Evolutionary conservation across 768 basidiomycete genomes (phyloP), one percentile per base, ranked within the genome.

Genomic region (Pleurotus eryngii): DNA sequence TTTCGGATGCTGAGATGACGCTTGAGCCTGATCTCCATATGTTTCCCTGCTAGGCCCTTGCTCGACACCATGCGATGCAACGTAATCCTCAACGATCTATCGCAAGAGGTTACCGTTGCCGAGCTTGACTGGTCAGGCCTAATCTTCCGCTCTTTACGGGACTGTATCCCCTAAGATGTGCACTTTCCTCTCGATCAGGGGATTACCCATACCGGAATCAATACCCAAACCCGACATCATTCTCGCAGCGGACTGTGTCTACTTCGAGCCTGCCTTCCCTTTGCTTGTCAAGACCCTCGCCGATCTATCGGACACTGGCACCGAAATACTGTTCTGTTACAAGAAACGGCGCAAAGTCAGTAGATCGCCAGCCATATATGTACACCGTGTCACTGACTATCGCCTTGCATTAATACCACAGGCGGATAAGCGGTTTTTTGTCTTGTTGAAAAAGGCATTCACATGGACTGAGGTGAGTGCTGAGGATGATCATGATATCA

Each of bases 231-330:
- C 86, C 5, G 84, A 91, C 65, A 53, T 96, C 22, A 80, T 98
- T 57, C 81, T 98, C 4, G 92, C 91, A 1, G 95, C 95, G 0
- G 95, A 98, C 66, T 98, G 95, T 63, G 94, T 98, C 7, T 98
- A 98, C 74, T 94, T 92, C 61, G 95, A 97, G 71, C 92, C 93
- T 11, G 86, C 92, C 0, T 98, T 97, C 65, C 89, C 93, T 6
- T 80, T 95, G 11, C 82, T 98, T 1, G 89, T 95, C 2, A 71
- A 86, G 61, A 95, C 94, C 0, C 76, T 98, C 30, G 78, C 74
- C 35, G 81, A 87, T 45, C 81, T 96, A 38, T 75, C 81, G 1
- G 74, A 78, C 18, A 68, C 69, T 38, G 69, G 71, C 17, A 81
- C 87, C 15, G 87, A 92, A 57, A 81, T 95, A 40, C 69, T 96